A percentile compares a stretch with the other conserved stretches of the same genome.
These are phyloP conservation scores for Knufia petricola DNA, from an alignment of 2,329 filamentous ascomycete species.

Conservation along the genomic window DNA sequence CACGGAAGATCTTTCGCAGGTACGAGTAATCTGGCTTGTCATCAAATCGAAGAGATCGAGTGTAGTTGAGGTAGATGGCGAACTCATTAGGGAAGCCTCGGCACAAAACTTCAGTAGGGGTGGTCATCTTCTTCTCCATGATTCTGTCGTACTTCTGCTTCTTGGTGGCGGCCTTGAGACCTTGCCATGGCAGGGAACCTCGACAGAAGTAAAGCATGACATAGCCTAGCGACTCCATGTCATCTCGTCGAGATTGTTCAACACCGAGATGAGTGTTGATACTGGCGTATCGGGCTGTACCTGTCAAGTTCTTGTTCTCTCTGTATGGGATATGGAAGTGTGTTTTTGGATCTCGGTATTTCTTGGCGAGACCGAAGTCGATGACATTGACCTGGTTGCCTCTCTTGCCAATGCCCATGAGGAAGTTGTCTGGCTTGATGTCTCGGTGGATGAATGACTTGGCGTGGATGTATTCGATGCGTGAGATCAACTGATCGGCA, in stretches of 20 bases:
- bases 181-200: conserved; percentile 97
- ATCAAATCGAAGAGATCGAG: conserved; percentile 93
- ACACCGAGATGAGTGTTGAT: conserved; percentile 99
- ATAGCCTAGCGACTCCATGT: conserved; percentile 98
- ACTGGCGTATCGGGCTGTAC: conserved; percentile 93
- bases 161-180: conserved; percentile 95
- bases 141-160: conserved; percentile 99
- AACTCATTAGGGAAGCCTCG: conserved; percentile 99
- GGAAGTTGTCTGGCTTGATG: conserved; percentile 98
- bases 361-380: conserved; percentile 98
- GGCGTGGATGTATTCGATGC: conserved; percentile 99
- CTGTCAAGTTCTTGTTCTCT: conserved; percentile 99
- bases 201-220: conserved; percentile 99
- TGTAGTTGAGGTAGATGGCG: conserved; percentile 99
- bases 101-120: conserved; percentile 91
- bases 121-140: conserved; percentile 99
- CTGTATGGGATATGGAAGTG: conserved; percentile 99
- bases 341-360: conserved; percentile 98
- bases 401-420: conserved; percentile 94
- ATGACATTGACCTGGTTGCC: conserved; percentile 97
- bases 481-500: conserved; percentile 95
- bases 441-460: conserved; percentile 99
- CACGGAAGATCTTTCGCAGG: conserved; percentile 99
- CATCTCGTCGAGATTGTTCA: conserved; percentile 96
- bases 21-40: conserved; percentile 99